Evolutionary conservation across 208 protist species (phyloP).

Genomic region (Trypanosoma brucei): DNA sequence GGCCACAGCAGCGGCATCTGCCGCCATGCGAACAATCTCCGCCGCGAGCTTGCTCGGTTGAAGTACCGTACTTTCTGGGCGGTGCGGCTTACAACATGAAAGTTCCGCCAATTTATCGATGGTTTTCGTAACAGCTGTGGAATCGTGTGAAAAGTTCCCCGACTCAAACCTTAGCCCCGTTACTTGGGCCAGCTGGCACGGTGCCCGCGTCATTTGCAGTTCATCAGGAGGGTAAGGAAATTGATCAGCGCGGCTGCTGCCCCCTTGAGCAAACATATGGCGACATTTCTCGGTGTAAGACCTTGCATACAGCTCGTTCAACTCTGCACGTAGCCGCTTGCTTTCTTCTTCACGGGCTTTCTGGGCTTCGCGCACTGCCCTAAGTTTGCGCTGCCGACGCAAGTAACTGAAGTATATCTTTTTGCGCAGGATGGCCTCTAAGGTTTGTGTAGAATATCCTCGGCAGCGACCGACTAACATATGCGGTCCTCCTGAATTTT

Average conservation of each 20-base stretch:
- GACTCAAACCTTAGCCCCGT: not conserved
- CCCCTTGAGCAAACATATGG: not conserved
- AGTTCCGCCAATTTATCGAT: not conserved
- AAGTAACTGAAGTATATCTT: constrained; percentile 48
- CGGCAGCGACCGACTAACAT: constrained; percentile 19
- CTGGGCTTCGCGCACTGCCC: constrained; percentile 25
- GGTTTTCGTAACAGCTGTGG: not conserved
- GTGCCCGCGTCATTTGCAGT: not conserved
- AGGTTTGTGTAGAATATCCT: constrained; percentile 35
- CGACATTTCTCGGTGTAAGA: constrained; percentile 19
- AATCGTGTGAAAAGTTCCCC: not conserved
- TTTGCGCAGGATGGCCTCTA: constrained; percentile 45
- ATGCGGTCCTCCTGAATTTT: not conserved
- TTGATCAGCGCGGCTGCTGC: no score
- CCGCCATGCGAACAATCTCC: constrained; percentile 31
- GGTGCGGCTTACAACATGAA: not conserved
- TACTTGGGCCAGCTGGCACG: not conserved
- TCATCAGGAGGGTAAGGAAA: not conserved
- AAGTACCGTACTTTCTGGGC: not conserved
- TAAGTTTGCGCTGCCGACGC: constrained; percentile 32
- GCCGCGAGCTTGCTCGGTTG: not conserved
- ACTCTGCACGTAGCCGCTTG: constrained; percentile 21
- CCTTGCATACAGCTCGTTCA: constrained; percentile 45
- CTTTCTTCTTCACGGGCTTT: constrained; percentile 29
- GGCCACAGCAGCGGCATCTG: constrained; percentile 46